Conservation (phyloP, 192 early-diverging fungal species). For the Coemansia sp. region DNA sequence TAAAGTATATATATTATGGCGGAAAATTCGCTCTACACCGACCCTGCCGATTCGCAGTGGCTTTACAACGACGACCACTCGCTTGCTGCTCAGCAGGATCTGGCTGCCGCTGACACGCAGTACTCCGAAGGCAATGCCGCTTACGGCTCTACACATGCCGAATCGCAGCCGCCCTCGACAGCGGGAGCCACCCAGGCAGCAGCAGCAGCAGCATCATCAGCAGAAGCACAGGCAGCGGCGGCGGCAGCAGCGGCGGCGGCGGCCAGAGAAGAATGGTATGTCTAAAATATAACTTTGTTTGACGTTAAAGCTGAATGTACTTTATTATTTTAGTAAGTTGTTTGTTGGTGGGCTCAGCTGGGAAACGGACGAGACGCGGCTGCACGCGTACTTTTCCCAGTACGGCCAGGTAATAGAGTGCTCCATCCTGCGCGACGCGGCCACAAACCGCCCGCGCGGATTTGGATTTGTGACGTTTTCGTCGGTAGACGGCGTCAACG, state of each 20-base stretch:
- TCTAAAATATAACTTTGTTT: slow-evolving; percentile 7
- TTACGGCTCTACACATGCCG: background rate
- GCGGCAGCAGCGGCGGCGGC: background rate
- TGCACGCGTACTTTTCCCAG: slow-evolving; percentile 79
- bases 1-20: slow-evolving; percentile 14
- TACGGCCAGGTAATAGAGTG: slow-evolving; percentile 85
- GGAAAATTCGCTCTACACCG: slow-evolving; percentile 39
- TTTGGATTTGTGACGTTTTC: slow-evolving; percentile 96
- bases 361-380: slow-evolving; percentile 83
- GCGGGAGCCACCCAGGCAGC: background rate
- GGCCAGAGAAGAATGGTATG: slow-evolving; percentile 46
- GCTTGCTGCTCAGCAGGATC: slow-evolving; percentile 4
- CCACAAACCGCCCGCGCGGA: slow-evolving; percentile 83
- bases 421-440: slow-evolving; percentile 81
- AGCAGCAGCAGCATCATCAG: background rate
- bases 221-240: background rate
- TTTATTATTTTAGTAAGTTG: slow-evolving; percentile 62
- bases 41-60: slow-evolving; percentile 27
- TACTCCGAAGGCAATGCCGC: background rate
- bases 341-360: slow-evolving; percentile 89
- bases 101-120: background rate
- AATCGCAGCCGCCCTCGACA: background rate
- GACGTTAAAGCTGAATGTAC: slow-evolving; percentile 1
- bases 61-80: slow-evolving; percentile 41
- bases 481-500: slow-evolving; percentile 69